phyloP scores from a whole-genome alignment of 306 rosid genomes.

The Acacia melanoxylon region DNA sequence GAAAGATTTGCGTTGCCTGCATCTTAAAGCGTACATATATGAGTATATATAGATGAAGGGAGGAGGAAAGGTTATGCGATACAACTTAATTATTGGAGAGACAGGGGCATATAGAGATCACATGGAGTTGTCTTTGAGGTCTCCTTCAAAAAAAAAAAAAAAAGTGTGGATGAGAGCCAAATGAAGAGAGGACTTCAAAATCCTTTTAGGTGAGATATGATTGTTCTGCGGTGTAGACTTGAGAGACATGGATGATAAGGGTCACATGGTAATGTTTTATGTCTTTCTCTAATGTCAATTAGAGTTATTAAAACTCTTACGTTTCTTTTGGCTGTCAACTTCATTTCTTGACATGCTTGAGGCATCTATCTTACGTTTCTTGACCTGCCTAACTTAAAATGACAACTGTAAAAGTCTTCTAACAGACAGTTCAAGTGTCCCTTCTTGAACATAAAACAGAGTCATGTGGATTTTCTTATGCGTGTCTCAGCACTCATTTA shows the following conservation, averaged over 20 bases:
- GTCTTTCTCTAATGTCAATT: neutral
- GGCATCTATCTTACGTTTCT: no score
- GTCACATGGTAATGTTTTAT: neutral
- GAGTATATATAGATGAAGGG: neutral
- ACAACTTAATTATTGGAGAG: neutral
- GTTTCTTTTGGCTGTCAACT: neutral
- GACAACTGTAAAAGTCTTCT: neutral
- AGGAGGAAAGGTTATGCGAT: neutral
- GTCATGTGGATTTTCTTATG: neutral
- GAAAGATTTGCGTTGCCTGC: neutral
- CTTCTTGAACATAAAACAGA: neutral
- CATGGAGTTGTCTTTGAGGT: neutral
- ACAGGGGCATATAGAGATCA: neutral
- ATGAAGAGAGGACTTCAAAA: neutral
- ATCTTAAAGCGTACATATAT: neutral
- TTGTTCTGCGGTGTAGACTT: neutral
- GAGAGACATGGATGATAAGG: neutral
- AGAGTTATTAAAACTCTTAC: neutral
- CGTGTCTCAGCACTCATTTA: neutral
- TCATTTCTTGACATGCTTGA: neutral
- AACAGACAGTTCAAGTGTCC: neutral
- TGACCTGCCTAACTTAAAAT: neutral
- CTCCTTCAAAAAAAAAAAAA: neutral
- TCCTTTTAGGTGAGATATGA: neutral
- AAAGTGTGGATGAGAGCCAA: neutral